Evolutionary conservation across 2,329 filamentous ascomycete species (phyloP), one percentile per base, ranked within the genome.

Genomic region (Stachybotrys chartarum): DNA sequence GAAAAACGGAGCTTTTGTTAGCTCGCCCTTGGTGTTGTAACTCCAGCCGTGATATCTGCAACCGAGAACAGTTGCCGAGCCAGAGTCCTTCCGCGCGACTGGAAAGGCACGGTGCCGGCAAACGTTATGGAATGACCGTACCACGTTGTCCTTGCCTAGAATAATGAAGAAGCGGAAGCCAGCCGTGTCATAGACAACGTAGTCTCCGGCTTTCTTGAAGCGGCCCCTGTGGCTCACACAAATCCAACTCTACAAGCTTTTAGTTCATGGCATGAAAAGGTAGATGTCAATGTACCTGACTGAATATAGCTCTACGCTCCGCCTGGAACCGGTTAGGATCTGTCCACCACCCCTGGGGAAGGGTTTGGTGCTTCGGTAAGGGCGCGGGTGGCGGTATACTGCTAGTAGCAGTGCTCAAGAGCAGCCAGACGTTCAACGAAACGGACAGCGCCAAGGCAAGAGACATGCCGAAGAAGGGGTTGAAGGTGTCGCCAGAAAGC

Each of bases 41-140:
- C 72, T 75, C 75, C 75, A 77, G 7, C 74, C 74, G 53, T 77
- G 75, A 50, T 77, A 77, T 53, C 70, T 70, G 62, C 74, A 77
- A 12, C 67, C 67, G n/a, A 76, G 66, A 6, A 75, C 66, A 31
- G 66, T 68, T 1, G 70, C 67, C 30, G 67, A 71, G 2, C 74
- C 72, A 2, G 64, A 64, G 1, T 67, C 64, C 52, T 70, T 68
- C 49, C 68, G 68, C 0, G 73, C 66, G 1, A 75, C 67, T 1
- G 73, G 72, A 54, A 73, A 76, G 2, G 74, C 74, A 1, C 74
- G 70, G 59, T 77, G 74, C 24, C 74, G 68, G 59, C 74, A 76
- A 6, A 76, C 66, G 51, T 77, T 77, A 61, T 76, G 75, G 55
- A 74, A 75, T 31, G 70, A 69, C 45, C 58, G 57, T 6, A 60